Conservation (phyloP, 192 early-diverging fungal genomes). For the Coemansia reversa region DNA sequence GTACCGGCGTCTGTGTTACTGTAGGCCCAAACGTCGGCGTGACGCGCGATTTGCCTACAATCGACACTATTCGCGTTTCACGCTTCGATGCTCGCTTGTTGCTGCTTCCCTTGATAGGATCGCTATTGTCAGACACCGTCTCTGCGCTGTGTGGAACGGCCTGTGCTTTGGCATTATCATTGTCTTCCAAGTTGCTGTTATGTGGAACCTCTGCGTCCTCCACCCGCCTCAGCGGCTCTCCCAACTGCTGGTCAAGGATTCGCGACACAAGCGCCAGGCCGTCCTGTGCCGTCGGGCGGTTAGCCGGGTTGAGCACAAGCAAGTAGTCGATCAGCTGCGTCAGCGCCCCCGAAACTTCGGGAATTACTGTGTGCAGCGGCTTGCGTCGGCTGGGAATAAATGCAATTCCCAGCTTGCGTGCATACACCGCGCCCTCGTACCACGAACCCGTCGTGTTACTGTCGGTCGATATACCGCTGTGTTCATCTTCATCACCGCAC, state of each 20-base stretch:
- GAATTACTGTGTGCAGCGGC: conserved; percentile 60
- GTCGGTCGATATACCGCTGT: conserved; percentile 4
- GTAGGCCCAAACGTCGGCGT: too few relatives aligned
- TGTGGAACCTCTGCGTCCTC: conserved; percentile 13
- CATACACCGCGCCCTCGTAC: conserved; percentile 72
- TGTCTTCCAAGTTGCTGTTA: neutral
- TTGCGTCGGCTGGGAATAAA: conserved; percentile 58
- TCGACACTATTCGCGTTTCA: too few relatives aligned
- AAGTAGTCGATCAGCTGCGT: conserved; percentile 68
- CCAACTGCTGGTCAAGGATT: conserved; percentile 42
- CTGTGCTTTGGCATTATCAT: neutral
- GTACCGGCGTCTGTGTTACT: too few relatives aligned
- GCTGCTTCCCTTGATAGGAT: neutral
- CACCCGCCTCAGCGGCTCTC: conserved; percentile 19
- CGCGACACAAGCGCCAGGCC: conserved; percentile 57
- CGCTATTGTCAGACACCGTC: neutral
- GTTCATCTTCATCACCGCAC: conserved; percentile 3
- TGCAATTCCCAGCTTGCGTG: conserved; percentile 65
- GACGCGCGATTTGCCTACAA: too few relatives aligned
- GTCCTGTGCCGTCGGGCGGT: conserved; percentile 73
- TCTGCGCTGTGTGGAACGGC: neutral
- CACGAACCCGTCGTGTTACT: conserved; percentile 58
- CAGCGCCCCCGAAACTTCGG: conserved; percentile 56
- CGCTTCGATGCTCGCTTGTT: neutral
- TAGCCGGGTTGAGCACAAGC: conserved; percentile 76